phyloP scores from a whole-genome alignment of 352 stramenopile species.

The Thalassiosira pacifica region DNA sequence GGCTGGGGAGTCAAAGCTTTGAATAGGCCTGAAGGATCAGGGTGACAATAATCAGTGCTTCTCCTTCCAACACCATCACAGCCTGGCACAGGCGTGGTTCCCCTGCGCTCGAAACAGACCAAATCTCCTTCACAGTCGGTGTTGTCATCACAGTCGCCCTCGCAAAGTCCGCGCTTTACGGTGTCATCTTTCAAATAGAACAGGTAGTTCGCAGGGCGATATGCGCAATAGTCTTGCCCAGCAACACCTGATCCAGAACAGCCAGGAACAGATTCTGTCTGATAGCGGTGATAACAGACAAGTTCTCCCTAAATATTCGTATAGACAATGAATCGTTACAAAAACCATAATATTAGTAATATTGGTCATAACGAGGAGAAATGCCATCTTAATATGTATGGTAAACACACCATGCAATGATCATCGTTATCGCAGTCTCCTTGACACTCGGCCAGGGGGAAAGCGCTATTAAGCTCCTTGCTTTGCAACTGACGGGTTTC shows the following conservation, averaged over 20 bases:
- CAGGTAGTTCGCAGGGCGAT: constrained; percentile 11
- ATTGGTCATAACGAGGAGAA: too few species aligned
- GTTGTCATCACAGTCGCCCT: neutral
- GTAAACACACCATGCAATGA: constrained; percentile 21
- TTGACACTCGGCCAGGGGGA: constrained; percentile 3
- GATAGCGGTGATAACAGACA: constrained; percentile 49
- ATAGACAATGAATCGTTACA: neutral
- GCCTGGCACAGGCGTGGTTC: neutral
- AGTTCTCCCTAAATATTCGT: neutral
- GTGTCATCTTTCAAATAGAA: neutral
- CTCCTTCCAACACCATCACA: neutral
- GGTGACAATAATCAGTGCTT: neutral
- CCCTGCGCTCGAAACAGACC: neutral
- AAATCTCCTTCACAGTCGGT: neutral
- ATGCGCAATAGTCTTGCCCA: constrained; percentile 60
- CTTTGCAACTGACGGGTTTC: too few species aligned
- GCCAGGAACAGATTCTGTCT: constrained; percentile 45
- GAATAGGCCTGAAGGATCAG: too few species aligned
- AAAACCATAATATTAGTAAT: neutral
- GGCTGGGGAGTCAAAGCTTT: neutral
- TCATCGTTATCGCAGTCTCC: constrained; percentile 37
- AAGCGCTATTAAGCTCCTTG: too few species aligned
- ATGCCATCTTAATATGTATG: neutral
- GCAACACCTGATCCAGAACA: constrained; percentile 37
- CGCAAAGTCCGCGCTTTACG: too few species aligned